phyloP scores from a whole-genome alignment of 441 rosid species.

The Adansonia gregorii region DNA sequence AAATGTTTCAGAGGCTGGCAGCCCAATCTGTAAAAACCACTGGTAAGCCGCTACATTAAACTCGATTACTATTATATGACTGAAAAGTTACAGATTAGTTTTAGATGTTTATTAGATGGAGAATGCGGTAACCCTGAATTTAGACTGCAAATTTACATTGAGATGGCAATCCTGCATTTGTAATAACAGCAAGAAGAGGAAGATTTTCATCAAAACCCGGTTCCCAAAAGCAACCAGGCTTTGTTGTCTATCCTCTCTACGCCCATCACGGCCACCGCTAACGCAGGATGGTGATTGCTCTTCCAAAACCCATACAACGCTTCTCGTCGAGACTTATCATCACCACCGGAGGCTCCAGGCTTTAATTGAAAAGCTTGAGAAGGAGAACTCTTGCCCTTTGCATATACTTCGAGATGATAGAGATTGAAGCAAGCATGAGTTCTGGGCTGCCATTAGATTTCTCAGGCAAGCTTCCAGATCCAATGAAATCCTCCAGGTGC shows the following conservation, averaged over 20 bases:
- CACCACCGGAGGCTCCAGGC: conserved; percentile 45
- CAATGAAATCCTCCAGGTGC: conserved; percentile 58
- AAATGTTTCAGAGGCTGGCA: too few relatives aligned
- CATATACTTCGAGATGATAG: conserved; percentile 59
- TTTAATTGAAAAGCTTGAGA: conserved; percentile 44
- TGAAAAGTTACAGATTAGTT: background rate
- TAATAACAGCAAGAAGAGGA: background rate
- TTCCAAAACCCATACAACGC: conserved; percentile 42
- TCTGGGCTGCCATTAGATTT: conserved; percentile 62
- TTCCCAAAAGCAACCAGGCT: conserved; percentile 24
- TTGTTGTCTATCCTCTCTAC: conserved; percentile 14
- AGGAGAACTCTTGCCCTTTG: conserved; percentile 52
- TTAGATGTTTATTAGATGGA: conserved; percentile 12
- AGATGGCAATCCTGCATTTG: conserved; percentile 30
- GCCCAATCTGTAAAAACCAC: too few relatives aligned
- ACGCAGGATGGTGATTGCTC: background rate
- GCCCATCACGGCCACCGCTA: conserved; percentile 17
- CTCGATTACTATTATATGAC: too few relatives aligned
- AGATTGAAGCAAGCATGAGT: conserved; percentile 65
- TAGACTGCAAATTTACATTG: conserved; percentile 1
- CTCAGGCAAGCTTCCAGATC: conserved; percentile 55
- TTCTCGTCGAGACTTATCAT: conserved; percentile 50
- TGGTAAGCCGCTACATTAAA: too few relatives aligned
- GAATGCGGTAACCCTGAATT: background rate
- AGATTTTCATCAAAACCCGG: conserved; percentile 30